Percentiles rank a stretch among this genome's conserved stretches.
phyloP scores from a whole-genome alignment of 148 eudicot genomes.

The Hydrangea macrophylla region DNA sequence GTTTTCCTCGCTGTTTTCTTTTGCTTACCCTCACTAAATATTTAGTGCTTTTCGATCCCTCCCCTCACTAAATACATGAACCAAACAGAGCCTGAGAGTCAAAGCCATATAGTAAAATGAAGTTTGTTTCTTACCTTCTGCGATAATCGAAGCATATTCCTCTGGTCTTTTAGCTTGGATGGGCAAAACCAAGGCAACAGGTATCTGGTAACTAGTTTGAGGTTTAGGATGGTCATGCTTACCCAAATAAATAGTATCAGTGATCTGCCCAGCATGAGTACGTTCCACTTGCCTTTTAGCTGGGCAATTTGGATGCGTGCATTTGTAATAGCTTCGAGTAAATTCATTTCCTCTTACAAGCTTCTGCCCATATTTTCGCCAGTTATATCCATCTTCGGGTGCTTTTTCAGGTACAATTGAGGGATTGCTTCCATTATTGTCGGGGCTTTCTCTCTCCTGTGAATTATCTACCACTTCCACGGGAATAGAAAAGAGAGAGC shows the following conservation, averaged over 20 bases:
- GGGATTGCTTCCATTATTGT: slow-evolving; percentile 26
- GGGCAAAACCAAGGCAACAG: slow-evolving; percentile 35
- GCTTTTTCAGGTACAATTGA: slow-evolving; percentile 55
- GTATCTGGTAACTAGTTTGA: slow-evolving; percentile 39
- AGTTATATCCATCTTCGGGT: slow-evolving; percentile 85
- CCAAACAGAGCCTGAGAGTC: too few species aligned
- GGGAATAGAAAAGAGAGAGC: slow-evolving; percentile 23
- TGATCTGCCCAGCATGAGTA: slow-evolving; percentile 62
- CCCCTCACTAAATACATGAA: too few species aligned
- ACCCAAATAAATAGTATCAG: slow-evolving; percentile 68
- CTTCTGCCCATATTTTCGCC: slow-evolving; percentile 98
- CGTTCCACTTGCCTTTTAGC: slow-evolving; percentile 92
- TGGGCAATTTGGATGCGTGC: slow-evolving; percentile 69
- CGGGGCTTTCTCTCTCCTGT: slow-evolving; percentile 24
- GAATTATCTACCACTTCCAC: slow-evolving; percentile 32
- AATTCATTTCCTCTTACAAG: slow-evolving; percentile 78
- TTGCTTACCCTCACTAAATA: too few species aligned
- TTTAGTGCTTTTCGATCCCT: too few species aligned
- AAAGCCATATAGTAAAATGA: slow-evolving; percentile 15
- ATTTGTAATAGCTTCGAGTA: slow-evolving; percentile 85
- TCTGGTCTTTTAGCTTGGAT: slow-evolving; percentile 35
- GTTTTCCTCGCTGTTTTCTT: too few species aligned
- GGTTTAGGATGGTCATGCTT: slow-evolving; percentile 81
- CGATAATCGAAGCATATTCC: slow-evolving; percentile 22
- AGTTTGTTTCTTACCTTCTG: slow-evolving; percentile 45